Evolutionary conservation across 1,139 yeast genomes (phyloP), one percentile per base, ranked within the genome.

Genomic region (Debaryomyces subglobosus): DNA sequence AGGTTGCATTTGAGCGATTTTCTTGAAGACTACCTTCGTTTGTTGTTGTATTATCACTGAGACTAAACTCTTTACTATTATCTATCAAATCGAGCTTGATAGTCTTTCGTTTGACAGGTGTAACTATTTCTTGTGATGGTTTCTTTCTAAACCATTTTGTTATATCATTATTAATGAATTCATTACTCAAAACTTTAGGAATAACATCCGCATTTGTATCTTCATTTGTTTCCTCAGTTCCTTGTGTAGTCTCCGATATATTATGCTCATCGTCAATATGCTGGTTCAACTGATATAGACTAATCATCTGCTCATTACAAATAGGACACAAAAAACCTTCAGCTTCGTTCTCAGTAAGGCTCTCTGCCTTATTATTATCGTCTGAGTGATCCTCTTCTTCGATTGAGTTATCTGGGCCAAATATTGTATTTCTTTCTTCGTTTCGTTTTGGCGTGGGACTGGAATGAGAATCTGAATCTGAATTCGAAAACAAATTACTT

Each of bases 241-340:
- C 47, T 30, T 34, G 42, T 46, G 39, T 29, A 20, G 16, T 13
- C 2, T 37, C 39, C 4, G 39, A 16, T 23, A 12, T 27, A 12
- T 53, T 65, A 63, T 89, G 97, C 4, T 67, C 78, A 50, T 80
- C 88, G 61, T 89, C 96, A 25, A 90, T 68, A 62, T 90, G 96
- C 41, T 77, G 74, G 61, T 88, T 88, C 52, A 89, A 70, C 52
- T 82, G 86, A 16, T 62, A 54, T 40, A 88, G 66, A 10, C 80
- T 75, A 6, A 80, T 67, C 86, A 86, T 84, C 1, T 69, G 52
- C 53, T 83, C 88, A 20, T 71, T 65, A 62, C 96, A 89, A 3
- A 89, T 85, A 0, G 96, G 96, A 59, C 96, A 89, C 20, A 46
- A 20, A 16, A 56, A 24, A 15, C 40, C 43, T 21, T 36, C 20